Conservation (phyloP, 2,329 filamentous ascomycete species). For the Emydomyces testavorans region DNA sequence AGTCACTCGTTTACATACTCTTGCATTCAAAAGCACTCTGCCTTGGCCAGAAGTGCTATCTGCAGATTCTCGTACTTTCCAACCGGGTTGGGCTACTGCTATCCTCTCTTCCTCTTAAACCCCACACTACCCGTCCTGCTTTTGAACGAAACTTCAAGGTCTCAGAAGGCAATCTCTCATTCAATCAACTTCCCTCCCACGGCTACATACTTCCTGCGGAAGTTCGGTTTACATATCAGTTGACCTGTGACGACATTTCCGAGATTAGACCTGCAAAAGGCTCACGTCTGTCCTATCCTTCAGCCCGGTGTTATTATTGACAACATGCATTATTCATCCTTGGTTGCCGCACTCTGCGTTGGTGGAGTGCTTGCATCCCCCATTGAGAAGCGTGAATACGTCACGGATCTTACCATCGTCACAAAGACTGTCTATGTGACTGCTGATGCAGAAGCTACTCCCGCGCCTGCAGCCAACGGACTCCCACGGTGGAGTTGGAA, state of each 20-base stretch:
- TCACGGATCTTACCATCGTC: constrained; percentile 28
- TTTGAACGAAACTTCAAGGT: too few relatives aligned
- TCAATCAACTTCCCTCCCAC: constrained; percentile 5
- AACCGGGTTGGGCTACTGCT: constrained; percentile 4
- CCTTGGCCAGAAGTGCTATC: constrained; percentile 14
- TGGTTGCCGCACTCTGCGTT: constrained; percentile 30
- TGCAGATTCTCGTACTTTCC: neutral
- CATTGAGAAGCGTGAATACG: constrained; percentile 27
- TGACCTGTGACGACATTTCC: constrained; percentile 23
- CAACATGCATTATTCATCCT: constrained; percentile 25
- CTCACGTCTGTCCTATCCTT: neutral
- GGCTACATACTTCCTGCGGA: constrained; percentile 29
- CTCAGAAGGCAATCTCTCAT: too few relatives aligned
- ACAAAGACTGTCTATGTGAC: constrained; percentile 25
- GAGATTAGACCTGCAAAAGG: neutral
- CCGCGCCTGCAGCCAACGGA: neutral
- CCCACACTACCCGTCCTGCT: neutral
- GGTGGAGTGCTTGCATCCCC: constrained; percentile 26
- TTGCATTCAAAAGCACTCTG: constrained; percentile 21
- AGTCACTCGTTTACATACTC: constrained; percentile 15
- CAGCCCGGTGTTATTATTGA: neutral
- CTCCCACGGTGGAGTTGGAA: constrained; percentile 1
- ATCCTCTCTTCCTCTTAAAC: constrained; percentile 1
- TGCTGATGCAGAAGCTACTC: constrained; percentile 10
- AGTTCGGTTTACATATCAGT: constrained; percentile 23